A percentile compares a stretch with the other conserved stretches of the same genome.
Evolutionary conservation across 2,329 filamentous ascomycete species (phyloP).

Genomic region (Paecilomyces niveus): DNA sequence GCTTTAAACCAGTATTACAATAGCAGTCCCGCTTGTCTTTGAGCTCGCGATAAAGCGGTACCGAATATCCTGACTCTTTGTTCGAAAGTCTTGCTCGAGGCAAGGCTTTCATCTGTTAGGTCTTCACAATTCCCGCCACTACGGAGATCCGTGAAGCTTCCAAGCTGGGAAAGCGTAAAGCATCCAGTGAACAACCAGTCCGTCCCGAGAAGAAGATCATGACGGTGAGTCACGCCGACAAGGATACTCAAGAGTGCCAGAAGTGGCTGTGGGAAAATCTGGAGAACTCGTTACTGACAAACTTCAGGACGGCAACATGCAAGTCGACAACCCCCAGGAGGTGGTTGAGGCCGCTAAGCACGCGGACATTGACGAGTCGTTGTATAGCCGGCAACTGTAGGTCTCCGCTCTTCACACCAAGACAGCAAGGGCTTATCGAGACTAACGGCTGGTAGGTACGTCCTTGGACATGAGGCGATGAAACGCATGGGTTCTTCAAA

Average conservation of each 20-base stretch:
- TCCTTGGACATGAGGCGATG: slow-evolving; percentile 78
- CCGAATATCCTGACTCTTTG: slow-evolving; percentile 12
- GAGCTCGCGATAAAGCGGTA: slow-evolving; percentile 18
- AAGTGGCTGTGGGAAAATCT: slow-evolving; percentile 3
- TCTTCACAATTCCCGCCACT: slow-evolving; percentile 37
- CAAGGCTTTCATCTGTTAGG: slow-evolving; percentile 32
- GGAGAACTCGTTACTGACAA: slow-evolving; percentile 6
- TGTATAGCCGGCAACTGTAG: slow-evolving; percentile 59
- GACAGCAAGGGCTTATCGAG: slow-evolving; percentile 2
- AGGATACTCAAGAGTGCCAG: not conserved
- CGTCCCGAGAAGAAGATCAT: slow-evolving; percentile 48
- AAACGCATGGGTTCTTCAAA: slow-evolving; percentile 98
- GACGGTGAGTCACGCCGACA: slow-evolving; percentile 33
- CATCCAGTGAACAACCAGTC: slow-evolving; percentile 41
- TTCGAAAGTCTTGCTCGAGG: slow-evolving; percentile 37
- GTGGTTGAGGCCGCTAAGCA: slow-evolving; percentile 55
- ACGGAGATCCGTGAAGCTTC: slow-evolving; percentile 36
- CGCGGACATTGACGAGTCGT: slow-evolving; percentile 60
- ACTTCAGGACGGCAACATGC: slow-evolving; percentile 50
- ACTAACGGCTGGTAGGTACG: slow-evolving; percentile 42
- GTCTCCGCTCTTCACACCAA: slow-evolving; percentile 6
- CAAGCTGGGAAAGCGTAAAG: slow-evolving; percentile 48
- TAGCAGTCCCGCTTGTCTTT: slow-evolving; percentile 11
- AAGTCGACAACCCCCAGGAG: slow-evolving; percentile 53
- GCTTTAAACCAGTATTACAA: slow-evolving; percentile 6